Conservation (phyloP, 106 monocot genomes). For the Acorus gramineus region DNA sequence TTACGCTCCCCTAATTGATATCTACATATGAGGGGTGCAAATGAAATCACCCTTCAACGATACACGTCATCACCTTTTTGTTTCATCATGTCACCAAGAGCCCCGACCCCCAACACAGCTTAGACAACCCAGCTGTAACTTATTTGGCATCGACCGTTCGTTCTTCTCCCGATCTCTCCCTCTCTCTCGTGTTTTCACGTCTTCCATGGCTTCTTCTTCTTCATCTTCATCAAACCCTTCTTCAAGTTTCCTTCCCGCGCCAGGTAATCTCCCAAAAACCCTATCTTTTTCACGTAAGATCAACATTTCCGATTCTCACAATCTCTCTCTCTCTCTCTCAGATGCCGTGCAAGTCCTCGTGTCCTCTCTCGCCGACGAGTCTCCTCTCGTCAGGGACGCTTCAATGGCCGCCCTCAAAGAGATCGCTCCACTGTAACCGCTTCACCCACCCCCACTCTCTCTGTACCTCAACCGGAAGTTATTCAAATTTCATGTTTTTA, state of each 20-base stretch:
- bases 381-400: conserved; percentile 55
- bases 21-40: too few species aligned
- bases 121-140: too few species aligned
- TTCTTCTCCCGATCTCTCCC: not conserved
- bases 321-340: conserved; percentile 12
- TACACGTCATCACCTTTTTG: too few species aligned
- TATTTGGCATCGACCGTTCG: too few species aligned
- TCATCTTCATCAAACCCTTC: conserved; percentile 11
- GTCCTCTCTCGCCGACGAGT: conserved; percentile 74
- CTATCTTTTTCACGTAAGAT: not conserved
- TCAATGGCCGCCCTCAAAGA: conserved; percentile 68
- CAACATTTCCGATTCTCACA: not conserved
- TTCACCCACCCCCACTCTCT: not conserved
- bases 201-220: conserved; percentile 6
- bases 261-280: conserved; percentile 15
- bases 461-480: not conserved
- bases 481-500: not conserved
- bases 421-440: conserved; percentile 68
- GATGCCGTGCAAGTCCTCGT: conserved; percentile 91
- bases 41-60: too few species aligned
- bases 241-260: conserved; percentile 34
- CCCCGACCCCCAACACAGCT: too few species aligned
- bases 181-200: not conserved
- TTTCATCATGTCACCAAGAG: too few species aligned
- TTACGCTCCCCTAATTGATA: too few species aligned